Evolutionary conservation across 768 basidiomycete genomes (phyloP).

Genomic region (Mycena galopus): DNA sequence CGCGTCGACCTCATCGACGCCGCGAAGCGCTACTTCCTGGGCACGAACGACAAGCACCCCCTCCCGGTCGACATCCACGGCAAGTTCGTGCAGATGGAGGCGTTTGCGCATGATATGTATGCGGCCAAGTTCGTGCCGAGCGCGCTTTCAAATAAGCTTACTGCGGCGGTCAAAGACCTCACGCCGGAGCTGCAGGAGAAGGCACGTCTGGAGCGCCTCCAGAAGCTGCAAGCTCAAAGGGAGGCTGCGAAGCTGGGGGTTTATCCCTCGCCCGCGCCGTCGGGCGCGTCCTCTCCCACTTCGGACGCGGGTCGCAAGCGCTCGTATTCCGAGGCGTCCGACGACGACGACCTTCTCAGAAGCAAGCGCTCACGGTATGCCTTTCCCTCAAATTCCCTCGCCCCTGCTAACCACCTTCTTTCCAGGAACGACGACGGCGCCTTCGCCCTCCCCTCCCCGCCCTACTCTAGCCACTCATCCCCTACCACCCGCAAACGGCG

Average conservation of each 20-base stretch:
- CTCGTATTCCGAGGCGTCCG: conserved; percentile 15
- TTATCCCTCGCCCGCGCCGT: conserved; percentile 25
- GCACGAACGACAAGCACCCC: conserved; percentile 33
- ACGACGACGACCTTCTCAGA: background rate
- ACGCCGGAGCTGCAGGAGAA: conserved; percentile 38
- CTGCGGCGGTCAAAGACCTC: conserved; percentile 45
- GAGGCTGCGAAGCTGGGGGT: background rate
- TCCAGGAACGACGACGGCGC: conserved; percentile 2
- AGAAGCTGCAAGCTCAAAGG: conserved; percentile 17
- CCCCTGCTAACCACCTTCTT: background rate
- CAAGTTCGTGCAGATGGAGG: conserved; percentile 45
- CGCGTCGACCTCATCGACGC: conserved; percentile 52
- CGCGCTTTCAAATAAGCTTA: conserved; percentile 44
- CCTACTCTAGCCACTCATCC: conserved; percentile 6
- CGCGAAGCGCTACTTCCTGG: conserved; percentile 50
- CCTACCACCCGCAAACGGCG: conserved; percentile 52
- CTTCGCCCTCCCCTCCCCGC: conserved; percentile 11
- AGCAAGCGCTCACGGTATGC: conserved; percentile 29
- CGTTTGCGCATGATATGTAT: conserved; percentile 45
- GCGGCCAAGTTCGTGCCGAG: conserved; percentile 44
- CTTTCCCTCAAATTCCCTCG: background rate
- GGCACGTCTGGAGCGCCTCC: conserved; percentile 28
- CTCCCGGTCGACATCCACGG: conserved; percentile 38
- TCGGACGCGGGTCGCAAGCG: conserved; percentile 29
- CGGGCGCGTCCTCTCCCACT: conserved; percentile 22